Evolutionary conservation across 129 eudicot species (phyloP).

Genomic region (Arctium minus): DNA sequence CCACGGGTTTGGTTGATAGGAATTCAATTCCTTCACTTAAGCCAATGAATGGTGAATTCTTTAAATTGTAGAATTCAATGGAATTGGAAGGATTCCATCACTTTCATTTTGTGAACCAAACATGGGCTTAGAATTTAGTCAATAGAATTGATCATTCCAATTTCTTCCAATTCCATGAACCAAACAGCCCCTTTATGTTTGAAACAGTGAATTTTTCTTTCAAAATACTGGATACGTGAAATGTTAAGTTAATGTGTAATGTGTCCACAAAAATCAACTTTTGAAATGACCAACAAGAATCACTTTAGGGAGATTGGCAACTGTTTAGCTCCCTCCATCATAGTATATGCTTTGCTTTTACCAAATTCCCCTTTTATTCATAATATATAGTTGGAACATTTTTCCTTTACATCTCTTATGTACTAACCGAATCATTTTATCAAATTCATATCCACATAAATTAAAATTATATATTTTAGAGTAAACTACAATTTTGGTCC

Average conservation of each 20-base stretch:
- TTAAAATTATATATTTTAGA: no score
- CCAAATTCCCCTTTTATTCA: neutral
- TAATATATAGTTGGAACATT: neutral
- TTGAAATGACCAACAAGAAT: neutral
- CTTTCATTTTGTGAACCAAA: no score
- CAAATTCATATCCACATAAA: neutral
- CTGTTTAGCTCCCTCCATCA: neutral
- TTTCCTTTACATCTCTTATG: neutral
- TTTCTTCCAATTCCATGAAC: no score
- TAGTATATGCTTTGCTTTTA: neutral
- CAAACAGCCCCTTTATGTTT: no score
- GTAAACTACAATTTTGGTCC: no score
- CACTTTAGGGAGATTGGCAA: neutral
- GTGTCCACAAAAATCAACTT: slow-evolving; percentile 2
- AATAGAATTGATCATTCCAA: no score
- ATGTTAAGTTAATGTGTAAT: neutral
- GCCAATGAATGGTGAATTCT: no score
- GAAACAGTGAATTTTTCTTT: neutral
- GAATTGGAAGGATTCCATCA: no score
- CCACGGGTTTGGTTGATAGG: no score
- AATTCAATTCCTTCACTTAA: no score
- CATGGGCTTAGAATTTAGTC: no score
- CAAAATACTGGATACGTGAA: neutral
- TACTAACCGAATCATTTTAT: neutral
- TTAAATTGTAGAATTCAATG: no score